Evolutionary conservation across 108 stramenopile species (phyloP), one percentile per base, ranked within the genome.

Genomic region (Cyclotella atomus): DNA sequence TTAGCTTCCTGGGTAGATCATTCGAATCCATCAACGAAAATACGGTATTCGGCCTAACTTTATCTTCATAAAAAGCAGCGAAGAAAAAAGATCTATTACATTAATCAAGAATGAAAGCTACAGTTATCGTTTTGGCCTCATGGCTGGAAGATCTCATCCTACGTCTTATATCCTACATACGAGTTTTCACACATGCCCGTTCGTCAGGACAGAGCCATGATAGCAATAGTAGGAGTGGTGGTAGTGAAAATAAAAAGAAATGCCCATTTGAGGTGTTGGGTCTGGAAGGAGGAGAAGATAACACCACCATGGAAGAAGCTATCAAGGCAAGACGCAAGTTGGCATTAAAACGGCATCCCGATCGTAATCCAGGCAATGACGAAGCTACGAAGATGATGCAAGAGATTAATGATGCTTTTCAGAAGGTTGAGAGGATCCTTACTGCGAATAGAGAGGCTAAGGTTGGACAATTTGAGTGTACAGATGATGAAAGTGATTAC

Each of bases 321-420:
- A 49, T n/a, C 47, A 12, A 49, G n/a, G n/a, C n/a, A 12, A 10
- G n/a, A 4, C 47, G 47, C 4, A 49, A 49, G n/a, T 49, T 49
- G 47, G 47, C 47, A n/a, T 17, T 12, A 10, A 49, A 19, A 19
- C n/a, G 47, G 47, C 47, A 49, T 49, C 47, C 47, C 47, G 47
- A 49, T 49, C 47, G 57, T 4, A 35, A 59, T 14, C 14, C 15
- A 25, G 57, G 34, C 14, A 59, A 59, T 25, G 21, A 59, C 4
- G 57, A 59, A n/a, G 57, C 57, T 27, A 35, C 57, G n/a, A 24
- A 12, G 10, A 67, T 27, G 28, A 67, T 67, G 65, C 65, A 67
- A n/a, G 65, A 67, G 34, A 67, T 67, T 9, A 67, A 67, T 52
- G 25, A 49, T 52, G 65, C 65, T 0, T 67, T n/a, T 49, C 16